Evolutionary conservation across 2,329 filamentous ascomycete species (phyloP), one percentile per base, ranked within the genome.

Genomic region (Colletotrichum melonis): DNA sequence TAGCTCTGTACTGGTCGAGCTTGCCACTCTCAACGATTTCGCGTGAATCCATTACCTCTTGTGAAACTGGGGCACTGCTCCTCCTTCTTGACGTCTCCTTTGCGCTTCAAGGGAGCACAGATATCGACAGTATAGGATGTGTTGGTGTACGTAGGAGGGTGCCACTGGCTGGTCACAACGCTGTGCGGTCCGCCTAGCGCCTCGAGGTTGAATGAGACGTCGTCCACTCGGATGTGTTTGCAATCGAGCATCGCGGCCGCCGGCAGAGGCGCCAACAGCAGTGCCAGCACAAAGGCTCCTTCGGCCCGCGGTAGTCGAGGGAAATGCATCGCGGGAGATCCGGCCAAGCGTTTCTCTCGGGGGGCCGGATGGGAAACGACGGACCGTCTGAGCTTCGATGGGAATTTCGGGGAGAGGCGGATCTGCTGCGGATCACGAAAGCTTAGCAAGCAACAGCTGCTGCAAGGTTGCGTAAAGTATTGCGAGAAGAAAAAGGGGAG

Each of bases 101-200:
- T 88, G 80, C 89, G 89, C 81, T 90, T 89, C 76, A 98, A 84
- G 7, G 90, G 86, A 65, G 86, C 83, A 84, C 95, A 97, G 62
- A 97, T 87, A 78, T 97, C 93, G 70, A 97, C 80, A 1, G 94
- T 95, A 82, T 95, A 97, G 56, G 94, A 96, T 30, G 91, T 94
- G 81, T 97, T 97, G 73, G 86, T 87, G 32, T 89, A 85, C 19
- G 86, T 86, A 19, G 86, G 87, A 24, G 87, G 87, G 42, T 87
- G 82, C 75, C 87, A 85, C 76, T 86, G 86, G 78, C 85, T 86
- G 62, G 90, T 90, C 67, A 94, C 87, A 49, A 95, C 91, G 0
- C 91, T 90, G 80, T 93, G 92, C 42, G 92, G 92, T 1, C 93
- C 94, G 6, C 84, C 86, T 8, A 95, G 88, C 75, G 86, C 82